Base-by-base conservation (phyloP, 768 basidiomycete genomes). In the Megacollybia marginata region DNA sequence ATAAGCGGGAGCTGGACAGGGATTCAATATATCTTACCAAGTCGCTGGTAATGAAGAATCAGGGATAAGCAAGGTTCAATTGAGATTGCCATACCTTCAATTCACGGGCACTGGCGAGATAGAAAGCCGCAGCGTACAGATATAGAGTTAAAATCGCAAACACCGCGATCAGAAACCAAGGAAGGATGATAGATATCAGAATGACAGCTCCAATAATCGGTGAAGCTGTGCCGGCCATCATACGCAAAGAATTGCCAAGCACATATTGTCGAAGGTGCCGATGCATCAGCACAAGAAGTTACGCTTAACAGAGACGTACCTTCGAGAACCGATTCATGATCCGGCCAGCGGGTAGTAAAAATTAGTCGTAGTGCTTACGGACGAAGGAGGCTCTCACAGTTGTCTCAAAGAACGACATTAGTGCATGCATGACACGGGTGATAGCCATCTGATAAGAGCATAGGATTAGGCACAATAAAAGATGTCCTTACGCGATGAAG, bases 311-410 rank as follows among this genome's bases (percentile, higher is more conserved):
- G 62, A 96, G 90, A 15, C 91, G 80, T 76, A 47, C 83, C 70
- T 92, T 91, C 1, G 88, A 83, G 62, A 96, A 91, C 13, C 91
- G 80, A 63, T 92, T 92, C 79, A 92, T 85, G 54, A 96, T 88
- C 10, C 90, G 80, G 13, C 92, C 92, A 89, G 73, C 6, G 88
- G 89, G 74, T 83, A 56, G 15, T 50, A 49, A 28, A 50, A 58
- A 42, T 53, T 20, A 31, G 49, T 18, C 48, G 50, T 50, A 50
- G 54, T 48, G 23, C 23, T 6, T 28, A 28, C 40, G 50, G 23
- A 33, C 11, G 44, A 18, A 9, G 38, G 20, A 15, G 13, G 42
- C 33, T 58, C 71, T 57, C 58, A 83, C 82, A 5, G 87, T 89
- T 1, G 84, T 92, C 60, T 94, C 92, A 60, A 92, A 94, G 69